Base-by-base conservation (phyloP, 1,284 basidiomycete genomes). In the Grifola frondosa region DNA sequence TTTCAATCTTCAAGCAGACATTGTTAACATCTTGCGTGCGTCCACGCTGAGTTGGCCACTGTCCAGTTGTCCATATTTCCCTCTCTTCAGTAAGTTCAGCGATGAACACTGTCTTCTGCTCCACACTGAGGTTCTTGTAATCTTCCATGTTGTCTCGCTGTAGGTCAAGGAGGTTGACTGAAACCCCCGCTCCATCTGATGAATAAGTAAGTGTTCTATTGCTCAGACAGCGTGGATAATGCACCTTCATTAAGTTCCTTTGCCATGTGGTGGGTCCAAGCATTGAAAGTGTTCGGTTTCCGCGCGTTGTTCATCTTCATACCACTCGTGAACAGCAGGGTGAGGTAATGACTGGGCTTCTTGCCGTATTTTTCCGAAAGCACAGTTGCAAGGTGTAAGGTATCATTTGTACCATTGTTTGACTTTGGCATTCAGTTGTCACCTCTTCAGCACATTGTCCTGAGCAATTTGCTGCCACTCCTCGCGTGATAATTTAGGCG, bases 241-340 rank as follows among this genome's bases (percentile, higher is more conserved):
- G 3, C 10, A 49, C 47, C 42, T 2, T 32, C 36, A 4, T 45
- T 40, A 5, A 23, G 19, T 12, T 42, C 30, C 39, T 38, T 38
- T 4, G 43, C 35, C 1, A 49, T 23, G 3, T 30, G 16, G 19
- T 45, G 36, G 1, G 31, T 30, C 47, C 42, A 49, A 1, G 43
- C 43, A 13, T 49, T 49, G 36, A 34, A 49, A 2, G 24, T n/a
- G 17, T 39, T 34, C 4, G 31, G 6, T 29, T 45, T 41, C 5
- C 42, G 20, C 2, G 17, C 15, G 10, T 26, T 33, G 10, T n/a
- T 20, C 28, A 26, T n/a, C 12, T 26, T 28, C 6, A 13, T 22
- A 4, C 22, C 44, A 15, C 44, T 35, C 4, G 39, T 35, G 39
- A 46, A 46, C 34, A 46, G 31, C 2, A 37, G 21, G 1, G 30